A percentile compares a stretch with the other conserved stretches of the same genome.
These are phyloP conservation scores for Brassica carinata DNA, from an alignment of 345 rosid genomes.

Conservation along the genomic window DNA sequence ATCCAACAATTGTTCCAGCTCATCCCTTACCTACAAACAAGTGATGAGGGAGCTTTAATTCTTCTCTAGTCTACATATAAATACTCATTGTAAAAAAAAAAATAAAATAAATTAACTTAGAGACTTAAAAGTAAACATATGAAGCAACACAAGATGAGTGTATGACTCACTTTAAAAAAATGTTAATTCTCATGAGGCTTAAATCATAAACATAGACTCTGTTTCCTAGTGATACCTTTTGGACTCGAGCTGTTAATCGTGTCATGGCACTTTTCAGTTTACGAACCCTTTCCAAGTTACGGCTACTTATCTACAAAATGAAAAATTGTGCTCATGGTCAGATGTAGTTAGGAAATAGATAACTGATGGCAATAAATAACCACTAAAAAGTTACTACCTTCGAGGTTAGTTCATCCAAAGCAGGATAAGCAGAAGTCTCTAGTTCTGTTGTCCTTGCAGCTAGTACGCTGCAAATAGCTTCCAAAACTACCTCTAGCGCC, in stretches of 20 bases:
- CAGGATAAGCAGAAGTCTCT: conserved; percentile 88
- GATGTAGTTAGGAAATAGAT: conserved; percentile 3
- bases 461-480: conserved; percentile 85
- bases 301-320: conserved; percentile 73
- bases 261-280: conserved; percentile 94
- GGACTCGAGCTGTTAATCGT: conserved; percentile 82
- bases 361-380: not conserved
- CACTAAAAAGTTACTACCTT: conserved; percentile 43
- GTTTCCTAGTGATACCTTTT: conserved; percentile 28
- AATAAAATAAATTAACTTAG: too few relatives aligned
- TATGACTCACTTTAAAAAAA: too few relatives aligned
- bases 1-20: conserved; percentile 87
- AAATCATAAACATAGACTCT: not conserved
- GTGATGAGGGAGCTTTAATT: not conserved
- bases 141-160: not conserved
- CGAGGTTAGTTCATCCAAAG: conserved; percentile 86
- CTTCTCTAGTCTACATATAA: not conserved
- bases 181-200: not conserved
- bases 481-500: conserved; percentile 90
- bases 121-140: too few relatives aligned
- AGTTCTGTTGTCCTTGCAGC: conserved; percentile 82
- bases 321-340: not conserved
- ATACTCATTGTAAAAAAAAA: not conserved
- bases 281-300: conserved; percentile 89
- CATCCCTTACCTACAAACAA: conserved; percentile 74